A percentile compares a stretch with the other conserved stretches of the same genome.
Evolutionary conservation across 2,329 filamentous ascomycete species (phyloP).

Genomic region (Aspergillus fructus): DNA sequence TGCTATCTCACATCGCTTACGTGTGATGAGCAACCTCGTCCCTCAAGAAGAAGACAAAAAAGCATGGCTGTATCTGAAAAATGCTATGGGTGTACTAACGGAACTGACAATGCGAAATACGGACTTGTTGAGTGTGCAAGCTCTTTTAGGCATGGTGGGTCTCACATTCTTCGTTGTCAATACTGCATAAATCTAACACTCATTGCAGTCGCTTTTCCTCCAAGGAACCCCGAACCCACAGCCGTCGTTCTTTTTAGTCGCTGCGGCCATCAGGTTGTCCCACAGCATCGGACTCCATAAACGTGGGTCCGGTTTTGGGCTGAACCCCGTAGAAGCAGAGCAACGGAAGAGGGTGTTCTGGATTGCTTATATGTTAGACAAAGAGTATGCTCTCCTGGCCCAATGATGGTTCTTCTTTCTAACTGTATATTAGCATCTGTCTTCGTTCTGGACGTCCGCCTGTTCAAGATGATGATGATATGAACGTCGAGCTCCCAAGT

Average conservation of each 20-base stretch:
- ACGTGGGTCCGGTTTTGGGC: constrained; percentile 84
- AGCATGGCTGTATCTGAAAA: constrained; percentile 94
- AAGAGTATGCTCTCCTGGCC: constrained; percentile 53
- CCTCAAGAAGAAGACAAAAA: constrained; percentile 89
- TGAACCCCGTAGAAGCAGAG: constrained; percentile 92
- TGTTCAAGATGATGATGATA: constrained; percentile 74
- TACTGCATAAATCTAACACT: not conserved
- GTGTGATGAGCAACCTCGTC: constrained; percentile 93
- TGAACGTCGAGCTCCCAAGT: constrained; percentile 94
- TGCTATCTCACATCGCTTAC: constrained; percentile 87
- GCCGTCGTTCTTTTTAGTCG: constrained; percentile 85
- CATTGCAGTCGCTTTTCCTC: constrained; percentile 72
- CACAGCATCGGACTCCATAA: constrained; percentile 97
- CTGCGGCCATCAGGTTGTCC: constrained; percentile 83
- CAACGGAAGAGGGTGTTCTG: constrained; percentile 78
- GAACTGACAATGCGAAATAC: constrained; percentile 96
- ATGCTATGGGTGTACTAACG: constrained; percentile 88
- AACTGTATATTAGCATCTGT: constrained; percentile 54
- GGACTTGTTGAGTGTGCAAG: constrained; percentile 91
- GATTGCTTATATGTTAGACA: constrained; percentile 73
- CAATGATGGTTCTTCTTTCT: not conserved
- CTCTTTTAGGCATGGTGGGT: constrained; percentile 78
- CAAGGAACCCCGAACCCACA: constrained; percentile 97
- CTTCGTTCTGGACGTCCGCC: constrained; percentile 70
- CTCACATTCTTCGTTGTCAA: not conserved